Conservation (phyloP, 768 basidiomycete genomes). For the Neoboletus magnificus region DNA sequence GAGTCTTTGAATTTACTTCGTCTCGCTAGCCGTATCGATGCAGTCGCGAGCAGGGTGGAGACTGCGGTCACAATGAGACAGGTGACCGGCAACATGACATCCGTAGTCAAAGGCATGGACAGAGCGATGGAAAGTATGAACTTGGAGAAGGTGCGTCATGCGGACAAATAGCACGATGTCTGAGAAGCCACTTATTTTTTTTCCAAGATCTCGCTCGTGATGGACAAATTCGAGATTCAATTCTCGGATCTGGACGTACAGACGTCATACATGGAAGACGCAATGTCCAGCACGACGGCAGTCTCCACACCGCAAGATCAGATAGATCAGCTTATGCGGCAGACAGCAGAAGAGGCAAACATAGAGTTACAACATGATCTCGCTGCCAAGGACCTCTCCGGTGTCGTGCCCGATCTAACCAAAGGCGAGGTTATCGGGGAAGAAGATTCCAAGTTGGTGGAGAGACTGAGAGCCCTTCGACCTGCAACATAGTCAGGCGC, state of each 20-base stretch:
- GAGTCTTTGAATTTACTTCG: slow-evolving; percentile 90
- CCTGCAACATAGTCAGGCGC: slow-evolving; percentile 53
- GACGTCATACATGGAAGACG: slow-evolving; percentile 96
- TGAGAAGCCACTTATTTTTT: neutral
- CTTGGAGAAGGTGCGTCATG: slow-evolving; percentile 75
- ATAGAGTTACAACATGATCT: slow-evolving; percentile 94
- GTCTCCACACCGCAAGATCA: slow-evolving; percentile 95
- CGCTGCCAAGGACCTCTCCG: slow-evolving; percentile 54
- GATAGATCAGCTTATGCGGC: slow-evolving; percentile 85
- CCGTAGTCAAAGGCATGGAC: slow-evolving; percentile 97
- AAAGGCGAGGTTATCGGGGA: slow-evolving; percentile 58
- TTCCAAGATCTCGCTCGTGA: slow-evolving; percentile 87
- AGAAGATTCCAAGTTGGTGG: slow-evolving; percentile 79
- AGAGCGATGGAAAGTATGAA: slow-evolving; percentile 99
- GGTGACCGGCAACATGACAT: slow-evolving; percentile 95
- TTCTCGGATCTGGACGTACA: slow-evolving; percentile 98
- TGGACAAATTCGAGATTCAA: slow-evolving; percentile 98
- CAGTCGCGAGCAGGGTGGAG: slow-evolving; percentile 94
- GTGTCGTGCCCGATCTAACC: slow-evolving; percentile 53
- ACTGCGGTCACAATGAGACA: slow-evolving; percentile 98
- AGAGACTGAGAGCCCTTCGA: slow-evolving; percentile 83
- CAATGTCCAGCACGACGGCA: slow-evolving; percentile 91
- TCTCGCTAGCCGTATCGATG: slow-evolving; percentile 89
- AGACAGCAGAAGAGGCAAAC: slow-evolving; percentile 96
- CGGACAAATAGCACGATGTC: neutral